Base-by-base conservation (phyloP, 345 rosid species). In the Turritis glabra region DNA sequence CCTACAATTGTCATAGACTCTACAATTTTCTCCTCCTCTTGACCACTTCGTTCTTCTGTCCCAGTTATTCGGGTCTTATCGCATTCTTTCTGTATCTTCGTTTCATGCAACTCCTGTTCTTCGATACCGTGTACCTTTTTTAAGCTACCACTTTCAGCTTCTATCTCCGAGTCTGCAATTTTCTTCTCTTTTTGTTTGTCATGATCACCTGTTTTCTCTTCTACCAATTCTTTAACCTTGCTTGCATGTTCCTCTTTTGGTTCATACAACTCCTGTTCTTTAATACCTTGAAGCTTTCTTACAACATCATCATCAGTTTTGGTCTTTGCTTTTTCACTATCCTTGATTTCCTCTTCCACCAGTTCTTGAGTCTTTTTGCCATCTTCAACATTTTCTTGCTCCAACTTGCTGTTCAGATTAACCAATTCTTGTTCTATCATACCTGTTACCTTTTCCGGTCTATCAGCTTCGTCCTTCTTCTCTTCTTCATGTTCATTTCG, bases 51-150 rank as follows among this genome's bases (percentile, higher is more conserved):
- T 40, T 50, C 25, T 46, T 57, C 61, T 57, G 13, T 3, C 13
- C 3, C 40, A 65, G 17, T 12, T 48, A 32, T 23, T 17, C 3
- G 44, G 21, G 41, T 23, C 25, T 74, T 56, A 25, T 57, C 58
- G 13, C 43, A 51, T 67, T 75, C 67, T 33, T 67, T 75, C 54
- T 67, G 60, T 67, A 26, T 67, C 57, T 37, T 48, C 0, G 35
- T 69, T 59, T 59, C 63, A 67, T 51, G 37, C 2, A 69, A 68
- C 32, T 50, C 40, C 1, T 32, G 18, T 69, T 69, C 19, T 38
- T 76, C 64, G 17, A 7, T 17, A 22, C 56, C 38, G 0, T 26
- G 26, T 37, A 18, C 21, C 40, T 48, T 58, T 26, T 44, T 27
- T 9, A 75, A 50, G 44, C 43, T 44, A 40, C 21, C 18, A 57